These are phyloP conservation scores for Scenedesmus sp. DNA, from an alignment of 163 green algal species.

Conservation along the genomic window DNA sequence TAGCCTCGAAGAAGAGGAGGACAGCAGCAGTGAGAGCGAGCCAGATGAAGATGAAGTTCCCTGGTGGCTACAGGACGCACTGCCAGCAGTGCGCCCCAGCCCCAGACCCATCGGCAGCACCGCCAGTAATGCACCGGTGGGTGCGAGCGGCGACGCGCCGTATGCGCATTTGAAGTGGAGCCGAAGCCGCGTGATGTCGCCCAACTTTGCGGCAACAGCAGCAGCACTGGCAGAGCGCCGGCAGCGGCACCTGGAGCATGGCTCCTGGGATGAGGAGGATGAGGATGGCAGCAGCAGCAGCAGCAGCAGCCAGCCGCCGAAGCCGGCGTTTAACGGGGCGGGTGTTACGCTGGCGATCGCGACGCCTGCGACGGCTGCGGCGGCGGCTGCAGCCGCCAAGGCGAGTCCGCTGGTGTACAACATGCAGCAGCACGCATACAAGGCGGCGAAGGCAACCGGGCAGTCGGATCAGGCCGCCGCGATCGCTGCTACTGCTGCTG, in stretches of 20 bases:
- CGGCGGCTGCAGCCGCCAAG: slow-evolving; percentile 4
- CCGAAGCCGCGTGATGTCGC: slow-evolving; percentile 9
- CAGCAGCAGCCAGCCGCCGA: not conserved
- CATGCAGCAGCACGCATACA: slow-evolving; percentile 40
- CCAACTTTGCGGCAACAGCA: slow-evolving; percentile 19
- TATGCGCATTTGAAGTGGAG: slow-evolving; percentile 30
- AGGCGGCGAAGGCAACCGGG: slow-evolving; percentile 21
- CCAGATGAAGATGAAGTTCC: slow-evolving; percentile 29
- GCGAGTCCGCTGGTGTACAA: slow-evolving; percentile 19
- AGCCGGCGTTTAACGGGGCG: slow-evolving; percentile 5
- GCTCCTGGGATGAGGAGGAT: slow-evolving; percentile 1
- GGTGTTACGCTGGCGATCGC: slow-evolving; percentile 29
- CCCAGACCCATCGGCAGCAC: slow-evolving; percentile 6
- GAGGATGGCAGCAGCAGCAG: slow-evolving; percentile 18
- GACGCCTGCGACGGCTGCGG: slow-evolving; percentile 9
- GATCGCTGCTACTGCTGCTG: slow-evolving; percentile 40
- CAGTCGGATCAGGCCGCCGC: slow-evolving; percentile 39
- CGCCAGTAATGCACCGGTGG: not conserved
- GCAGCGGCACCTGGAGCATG: not conserved
- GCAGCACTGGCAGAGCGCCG: slow-evolving; percentile 19
- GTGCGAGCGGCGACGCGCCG: not conserved
- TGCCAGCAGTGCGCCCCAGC: not conserved
- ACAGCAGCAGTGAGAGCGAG: slow-evolving; percentile 17
- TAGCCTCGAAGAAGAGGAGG: not conserved
- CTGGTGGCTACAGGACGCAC: slow-evolving; percentile 27